Evolutionary conservation across 331 rosid species (phyloP), one percentile per base, ranked within the genome.

Genomic region (Prunus yedoensis): DNA sequence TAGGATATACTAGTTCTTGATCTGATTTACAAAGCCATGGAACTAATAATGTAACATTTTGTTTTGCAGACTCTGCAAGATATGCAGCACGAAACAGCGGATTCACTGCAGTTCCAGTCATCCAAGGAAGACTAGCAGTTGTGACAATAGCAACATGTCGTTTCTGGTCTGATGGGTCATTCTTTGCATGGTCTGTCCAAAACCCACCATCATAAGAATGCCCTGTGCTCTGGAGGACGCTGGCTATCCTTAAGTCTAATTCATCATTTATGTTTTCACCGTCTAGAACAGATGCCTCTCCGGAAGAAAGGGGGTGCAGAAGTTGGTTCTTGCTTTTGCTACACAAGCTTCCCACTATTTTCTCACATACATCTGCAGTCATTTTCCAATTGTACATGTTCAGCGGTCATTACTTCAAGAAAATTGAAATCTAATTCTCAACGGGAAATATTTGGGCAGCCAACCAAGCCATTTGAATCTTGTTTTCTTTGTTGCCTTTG

Each of bases 41-140:
- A 85, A 95, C 98, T 82, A 95, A 75, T 63, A 95, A 81, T 23
- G 99, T 95, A 52, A 95, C 99, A 74, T 83, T 88, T 77, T 87
- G 97, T 73, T 87, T 89, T 59, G 90, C 91, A 75, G 96, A 79
- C 72, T 88, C 83, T 21, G 99, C 90, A 75, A 95, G 87, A 87
- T 95, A 95, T 45, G 99, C 99, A 73, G 99, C 99, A 75, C 99
- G 91, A 81, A 95, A 95, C 74, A 95, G 86, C 41, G 99, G 99
- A 74, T 95, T 95, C 71, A 95, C 99, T 41, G 99, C 97, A 59
- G 99, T 95, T 78, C 99, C 99, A 0, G 98, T 95, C 99, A 95
- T 89, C 99, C 99, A 95, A 73, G 99, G 99, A 88, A 95, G 97
- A 82, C 98, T 95, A 57, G 99, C 99, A 21, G 99, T 95, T 65